Evolutionary conservation across 2,329 filamentous ascomycete genomes (phyloP).

Genomic region (Grosmannia penicillata): DNA sequence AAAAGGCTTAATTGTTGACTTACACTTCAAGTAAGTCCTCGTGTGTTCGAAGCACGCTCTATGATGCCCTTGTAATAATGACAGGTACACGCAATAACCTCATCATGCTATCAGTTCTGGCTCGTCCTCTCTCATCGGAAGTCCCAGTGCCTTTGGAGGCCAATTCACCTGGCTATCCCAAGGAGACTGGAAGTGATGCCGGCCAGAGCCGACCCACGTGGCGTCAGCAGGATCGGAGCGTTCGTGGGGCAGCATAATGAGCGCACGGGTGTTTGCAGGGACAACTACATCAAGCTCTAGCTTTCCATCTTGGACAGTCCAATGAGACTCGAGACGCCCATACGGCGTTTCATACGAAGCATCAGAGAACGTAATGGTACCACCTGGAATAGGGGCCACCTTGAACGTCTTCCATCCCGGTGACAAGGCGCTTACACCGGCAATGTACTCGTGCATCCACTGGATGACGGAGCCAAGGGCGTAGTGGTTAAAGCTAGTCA

Average conservation of each 20-base stretch:
- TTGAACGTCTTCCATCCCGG: constrained; percentile 17
- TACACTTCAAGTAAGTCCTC: background rate
- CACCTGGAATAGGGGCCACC: constrained; percentile 17
- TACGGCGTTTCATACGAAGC: constrained; percentile 18
- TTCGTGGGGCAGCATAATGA: constrained; percentile 6
- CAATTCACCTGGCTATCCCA: constrained; percentile 5
- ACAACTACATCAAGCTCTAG: constrained; percentile 8
- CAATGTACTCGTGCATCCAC: constrained; percentile 22
- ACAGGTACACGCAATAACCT: too few relatives aligned
- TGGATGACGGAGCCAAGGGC: constrained; percentile 22
- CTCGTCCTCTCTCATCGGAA: too few relatives aligned
- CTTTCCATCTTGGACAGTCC: constrained; percentile 11
- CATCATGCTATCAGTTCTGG: too few relatives aligned
- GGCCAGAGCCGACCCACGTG: constrained; percentile 6
- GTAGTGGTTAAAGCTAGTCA: constrained; percentile 28
- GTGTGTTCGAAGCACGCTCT: too few relatives aligned
- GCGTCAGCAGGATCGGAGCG: background rate
- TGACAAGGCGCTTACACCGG: constrained; percentile 14
- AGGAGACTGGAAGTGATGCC: constrained; percentile 2
- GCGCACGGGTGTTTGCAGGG: constrained; percentile 8
- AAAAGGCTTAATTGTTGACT: background rate
- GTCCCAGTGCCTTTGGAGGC: constrained; percentile 6
- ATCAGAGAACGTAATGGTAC: constrained; percentile 10
- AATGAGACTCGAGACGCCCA: constrained; percentile 15
- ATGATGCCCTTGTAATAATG: too few relatives aligned